A percentile compares a stretch with the other conserved stretches of the same genome.
phyloP scores from a whole-genome alignment of 441 rosid species.

The Breynia disticha region DNA sequence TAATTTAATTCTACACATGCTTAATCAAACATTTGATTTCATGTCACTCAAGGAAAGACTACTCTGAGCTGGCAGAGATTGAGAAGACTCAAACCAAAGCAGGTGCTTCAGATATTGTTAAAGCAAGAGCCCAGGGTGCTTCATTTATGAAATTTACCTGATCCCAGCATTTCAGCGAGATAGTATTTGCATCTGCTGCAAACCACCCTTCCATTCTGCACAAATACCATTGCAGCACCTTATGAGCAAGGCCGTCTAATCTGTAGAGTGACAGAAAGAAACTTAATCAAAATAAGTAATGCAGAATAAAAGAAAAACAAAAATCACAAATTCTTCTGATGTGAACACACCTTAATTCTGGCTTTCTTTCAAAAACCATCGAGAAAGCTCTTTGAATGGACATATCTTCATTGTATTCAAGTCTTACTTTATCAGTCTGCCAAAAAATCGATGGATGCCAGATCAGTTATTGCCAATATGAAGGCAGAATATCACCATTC shows the following conservation, averaged over 20 bases:
- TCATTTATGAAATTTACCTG: conserved; percentile 38
- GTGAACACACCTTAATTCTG: conserved; percentile 59
- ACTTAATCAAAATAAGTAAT: conserved; percentile 6
- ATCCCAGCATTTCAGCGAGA: conserved; percentile 82
- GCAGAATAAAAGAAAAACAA: neutral
- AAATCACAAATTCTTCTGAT: neutral
- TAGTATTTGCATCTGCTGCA: conserved; percentile 95
- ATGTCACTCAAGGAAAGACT: no score
- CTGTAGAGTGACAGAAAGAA: conserved; percentile 24
- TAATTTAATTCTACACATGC: no score
- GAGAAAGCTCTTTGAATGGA: conserved; percentile 63
- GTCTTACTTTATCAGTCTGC: conserved; percentile 76
- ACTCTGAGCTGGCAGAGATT: no score
- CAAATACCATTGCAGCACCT: conserved; percentile 94
- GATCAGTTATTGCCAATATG: neutral
- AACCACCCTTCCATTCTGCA: conserved; percentile 99
- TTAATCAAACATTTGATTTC: no score
- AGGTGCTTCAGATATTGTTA: no score
- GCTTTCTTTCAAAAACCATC: conserved; percentile 63
- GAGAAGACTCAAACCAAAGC: no score
- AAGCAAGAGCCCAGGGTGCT: no score
- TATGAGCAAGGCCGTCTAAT: conserved; percentile 70
- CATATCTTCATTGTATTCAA: conserved; percentile 62
- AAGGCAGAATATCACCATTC: neutral
- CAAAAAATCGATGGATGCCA: conserved; percentile 11